phyloP scores from a whole-genome alignment of 1,284 basidiomycete species.

The Mycena citricolor region DNA sequence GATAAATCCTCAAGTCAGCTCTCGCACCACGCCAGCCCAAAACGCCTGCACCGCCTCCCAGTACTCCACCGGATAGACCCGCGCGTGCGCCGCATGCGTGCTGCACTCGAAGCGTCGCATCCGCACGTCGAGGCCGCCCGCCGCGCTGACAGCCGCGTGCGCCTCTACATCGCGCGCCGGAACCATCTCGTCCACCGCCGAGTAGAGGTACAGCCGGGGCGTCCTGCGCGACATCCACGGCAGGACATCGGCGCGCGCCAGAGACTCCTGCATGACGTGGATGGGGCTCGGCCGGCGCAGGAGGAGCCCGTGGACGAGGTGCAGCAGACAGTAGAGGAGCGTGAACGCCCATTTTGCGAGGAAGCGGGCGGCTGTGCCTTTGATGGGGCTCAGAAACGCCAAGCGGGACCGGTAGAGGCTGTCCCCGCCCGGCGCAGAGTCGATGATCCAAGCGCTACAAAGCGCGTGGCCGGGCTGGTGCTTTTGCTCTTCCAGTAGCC shows the following conservation, averaged over 20 bases:
- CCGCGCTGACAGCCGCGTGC: conserved; percentile 39
- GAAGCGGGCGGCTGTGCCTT: conserved; percentile 34
- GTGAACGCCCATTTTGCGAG: conserved; percentile 24
- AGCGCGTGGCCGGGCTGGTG: conserved; percentile 15
- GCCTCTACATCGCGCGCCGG: conserved; percentile 40
- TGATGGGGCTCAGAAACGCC: conserved; percentile 43
- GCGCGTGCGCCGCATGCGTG: conserved; percentile 56
- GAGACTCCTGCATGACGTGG: conserved; percentile 28
- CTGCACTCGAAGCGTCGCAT: conserved; percentile 46
- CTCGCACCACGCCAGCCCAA: too few species aligned
- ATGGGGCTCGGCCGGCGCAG: conserved; percentile 16
- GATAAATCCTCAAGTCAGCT: too few species aligned
- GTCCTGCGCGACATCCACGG: conserved; percentile 46
- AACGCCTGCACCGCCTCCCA: conserved; percentile 42
- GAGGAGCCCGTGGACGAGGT: conserved; percentile 17
- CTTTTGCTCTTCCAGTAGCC: conserved; percentile 33
- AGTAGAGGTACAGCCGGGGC: conserved; percentile 56
- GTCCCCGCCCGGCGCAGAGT: conserved; percentile 48
- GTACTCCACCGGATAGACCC: conserved; percentile 47
- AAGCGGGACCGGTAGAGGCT: conserved; percentile 30
- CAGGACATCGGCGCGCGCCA: conserved; percentile 38
- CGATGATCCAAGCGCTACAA: conserved; percentile 44
- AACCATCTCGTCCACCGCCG: conserved; percentile 47
- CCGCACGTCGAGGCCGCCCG: conserved; percentile 38
- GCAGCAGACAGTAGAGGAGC: conserved; percentile 24